Evolutionary conservation across 306 rosid species (phyloP).

Genomic region (Urtica urens): DNA sequence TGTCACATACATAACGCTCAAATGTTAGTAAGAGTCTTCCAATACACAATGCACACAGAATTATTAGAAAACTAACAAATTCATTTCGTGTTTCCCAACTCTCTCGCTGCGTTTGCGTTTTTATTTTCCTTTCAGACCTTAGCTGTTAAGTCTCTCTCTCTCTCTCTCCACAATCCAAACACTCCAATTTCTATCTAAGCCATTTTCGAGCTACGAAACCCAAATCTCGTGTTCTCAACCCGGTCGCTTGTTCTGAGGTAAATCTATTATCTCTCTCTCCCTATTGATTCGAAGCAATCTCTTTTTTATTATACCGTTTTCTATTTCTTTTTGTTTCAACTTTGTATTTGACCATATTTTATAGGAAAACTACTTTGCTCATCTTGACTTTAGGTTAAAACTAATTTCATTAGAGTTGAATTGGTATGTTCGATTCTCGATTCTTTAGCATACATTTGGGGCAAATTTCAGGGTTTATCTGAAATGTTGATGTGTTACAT

Average conservation of each 20-base stretch:
- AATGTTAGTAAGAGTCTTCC: no score
- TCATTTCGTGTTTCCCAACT: not conserved
- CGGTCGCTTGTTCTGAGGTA: conserved; percentile 26
- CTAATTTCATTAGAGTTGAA: not conserved
- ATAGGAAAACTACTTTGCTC: not conserved
- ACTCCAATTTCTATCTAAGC: not conserved
- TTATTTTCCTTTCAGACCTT: conserved; percentile 4
- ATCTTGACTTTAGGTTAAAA: no score
- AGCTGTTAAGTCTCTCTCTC: conserved; percentile 14
- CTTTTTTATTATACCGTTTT: conserved; percentile 5
- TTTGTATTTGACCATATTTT: conserved; percentile 1
- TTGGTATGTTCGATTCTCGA: not conserved
- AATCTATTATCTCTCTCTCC: conserved; percentile 4
- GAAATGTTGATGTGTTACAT: no score
- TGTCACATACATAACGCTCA: no score
- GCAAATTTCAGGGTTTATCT: no score
- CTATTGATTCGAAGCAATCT: not conserved
- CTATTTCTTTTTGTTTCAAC: not conserved
- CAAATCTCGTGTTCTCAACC: conserved; percentile 20
- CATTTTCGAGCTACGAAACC: conserved; percentile 3
- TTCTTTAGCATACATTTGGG: no score
- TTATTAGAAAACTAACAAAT: not conserved
- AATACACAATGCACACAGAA: no score
- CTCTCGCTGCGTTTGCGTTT: conserved; percentile 20
- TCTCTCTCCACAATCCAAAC: conserved; percentile 10